Percentiles rank a stretch among this genome's conserved stretches.
Conservation (phyloP, 2,329 filamentous ascomycete species). For the Rutstroemia sp. region DNA sequence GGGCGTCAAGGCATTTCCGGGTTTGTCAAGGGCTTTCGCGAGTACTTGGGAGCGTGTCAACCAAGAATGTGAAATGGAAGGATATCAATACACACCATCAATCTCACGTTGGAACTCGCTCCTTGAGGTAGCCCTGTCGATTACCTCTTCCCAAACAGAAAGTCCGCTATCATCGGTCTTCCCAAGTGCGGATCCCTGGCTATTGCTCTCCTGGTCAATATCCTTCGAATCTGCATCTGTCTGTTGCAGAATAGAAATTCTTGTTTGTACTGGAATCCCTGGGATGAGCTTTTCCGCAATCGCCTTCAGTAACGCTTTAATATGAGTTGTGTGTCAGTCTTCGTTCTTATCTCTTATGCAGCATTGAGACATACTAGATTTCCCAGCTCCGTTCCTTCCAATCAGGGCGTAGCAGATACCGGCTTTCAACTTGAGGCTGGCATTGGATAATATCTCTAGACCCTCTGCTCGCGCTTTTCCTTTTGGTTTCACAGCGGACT, state of each 20-base stretch:
- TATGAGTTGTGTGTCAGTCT: neutral
- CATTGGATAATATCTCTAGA: constrained; percentile 63
- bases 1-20: constrained; percentile 47
- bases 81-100: constrained; percentile 36
- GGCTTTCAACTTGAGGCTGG: constrained; percentile 63
- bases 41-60: constrained; percentile 37
- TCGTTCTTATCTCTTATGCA: constrained; percentile 5
- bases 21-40: constrained; percentile 48
- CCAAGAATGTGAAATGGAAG: neutral
- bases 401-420: constrained; percentile 70
- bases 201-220: constrained; percentile 29
- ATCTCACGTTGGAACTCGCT: constrained; percentile 55
- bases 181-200: constrained; percentile 8
- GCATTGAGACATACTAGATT: constrained; percentile 53
- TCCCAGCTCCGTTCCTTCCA: constrained; percentile 75
- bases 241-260: constrained; percentile 64
- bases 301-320: constrained; percentile 59
- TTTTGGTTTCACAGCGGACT: constrained; percentile 39
- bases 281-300: constrained; percentile 74
- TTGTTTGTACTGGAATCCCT: constrained; percentile 59
- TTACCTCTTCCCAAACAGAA: constrained; percentile 59
- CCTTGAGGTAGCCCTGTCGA: constrained; percentile 51
- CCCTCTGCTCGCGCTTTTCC: constrained; percentile 42
- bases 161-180: constrained; percentile 2
- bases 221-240: constrained; percentile 34